Conservation (phyloP, 441 rosid genomes). For the Omphalea diandra region DNA sequence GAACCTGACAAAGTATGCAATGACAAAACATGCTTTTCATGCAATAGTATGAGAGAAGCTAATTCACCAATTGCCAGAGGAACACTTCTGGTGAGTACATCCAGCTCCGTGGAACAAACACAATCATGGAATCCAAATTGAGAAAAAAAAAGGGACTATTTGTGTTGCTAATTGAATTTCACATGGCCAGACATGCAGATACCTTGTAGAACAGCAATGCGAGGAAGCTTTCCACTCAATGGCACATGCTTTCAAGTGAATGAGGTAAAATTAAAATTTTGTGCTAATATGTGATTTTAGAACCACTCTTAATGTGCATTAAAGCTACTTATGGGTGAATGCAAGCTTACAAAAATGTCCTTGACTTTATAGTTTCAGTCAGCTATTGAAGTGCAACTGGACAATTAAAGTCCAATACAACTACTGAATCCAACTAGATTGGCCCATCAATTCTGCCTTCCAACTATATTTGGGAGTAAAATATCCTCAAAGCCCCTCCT, state of each 20-base stretch:
- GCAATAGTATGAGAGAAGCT: conserved; percentile 71
- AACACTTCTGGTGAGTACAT: conserved; percentile 75
- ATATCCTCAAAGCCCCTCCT: not conserved
- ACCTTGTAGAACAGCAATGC: conserved; percentile 96
- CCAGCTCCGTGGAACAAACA: no score
- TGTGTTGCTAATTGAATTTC: conserved; percentile 26
- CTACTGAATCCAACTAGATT: not conserved
- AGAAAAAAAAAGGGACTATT: conserved; percentile 17
- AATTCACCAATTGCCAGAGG: conserved; percentile 76
- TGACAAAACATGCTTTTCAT: conserved; percentile 66
- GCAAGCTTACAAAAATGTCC: not conserved
- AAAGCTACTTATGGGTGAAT: not conserved
- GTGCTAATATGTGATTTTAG: not conserved
- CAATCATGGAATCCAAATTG: not conserved
- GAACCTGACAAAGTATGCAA: conserved; percentile 54
- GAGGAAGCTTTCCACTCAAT: conserved; percentile 95
- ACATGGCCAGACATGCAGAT: conserved; percentile 48
- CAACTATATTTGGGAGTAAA: not conserved
- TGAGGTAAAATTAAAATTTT: conserved; percentile 47
- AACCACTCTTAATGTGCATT: not conserved
- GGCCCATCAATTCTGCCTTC: not conserved
- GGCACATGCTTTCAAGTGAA: conserved; percentile 98
- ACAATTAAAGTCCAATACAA: not conserved
- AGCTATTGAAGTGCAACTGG: not conserved
- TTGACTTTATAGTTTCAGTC: no score